Evolutionary conservation across 352 stramenopile genomes (phyloP).

Genomic region (Globisporangium nodosum): DNA sequence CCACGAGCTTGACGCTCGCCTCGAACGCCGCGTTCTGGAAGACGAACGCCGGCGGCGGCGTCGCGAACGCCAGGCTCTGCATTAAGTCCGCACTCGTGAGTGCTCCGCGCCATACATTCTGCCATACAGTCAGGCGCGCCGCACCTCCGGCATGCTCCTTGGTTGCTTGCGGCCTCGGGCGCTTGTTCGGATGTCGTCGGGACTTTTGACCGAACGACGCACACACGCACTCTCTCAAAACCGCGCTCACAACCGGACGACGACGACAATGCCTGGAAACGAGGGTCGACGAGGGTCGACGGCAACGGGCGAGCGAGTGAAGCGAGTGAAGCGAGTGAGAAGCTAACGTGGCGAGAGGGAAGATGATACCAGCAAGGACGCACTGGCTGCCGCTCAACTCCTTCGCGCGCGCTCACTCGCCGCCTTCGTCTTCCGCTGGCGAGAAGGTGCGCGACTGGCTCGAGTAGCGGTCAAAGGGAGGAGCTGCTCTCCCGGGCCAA

Average conservation of each 20-base stretch:
- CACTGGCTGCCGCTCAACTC: not conserved
- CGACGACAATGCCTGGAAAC: no score
- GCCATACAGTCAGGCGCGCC: not conserved
- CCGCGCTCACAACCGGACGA: no score
- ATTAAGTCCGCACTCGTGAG: not conserved
- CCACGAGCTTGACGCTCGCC: constrained; percentile 51
- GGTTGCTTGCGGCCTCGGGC: not conserved
- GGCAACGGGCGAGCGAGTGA: no score
- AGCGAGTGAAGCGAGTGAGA: no score
- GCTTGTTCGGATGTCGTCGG: not conserved
- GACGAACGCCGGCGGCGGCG: constrained; percentile 50
- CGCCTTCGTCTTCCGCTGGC: no score
- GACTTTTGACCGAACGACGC: not conserved
- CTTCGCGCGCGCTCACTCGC: no score
- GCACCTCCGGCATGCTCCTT: not conserved
- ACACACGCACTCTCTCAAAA: no score
- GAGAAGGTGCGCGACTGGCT: not conserved
- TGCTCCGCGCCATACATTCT: not conserved
- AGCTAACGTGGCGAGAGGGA: no score
- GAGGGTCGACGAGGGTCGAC: no score
- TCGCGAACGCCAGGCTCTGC: constrained; percentile 54
- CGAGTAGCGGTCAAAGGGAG: no score
- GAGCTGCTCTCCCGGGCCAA: not conserved
- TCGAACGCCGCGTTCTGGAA: constrained; percentile 61
- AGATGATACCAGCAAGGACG: not conserved